Percentiles rank a stretch among this genome's conserved stretches.
Conservation (phyloP, 148 eudicot genomes). For the Pouteria glomerata region DNA sequence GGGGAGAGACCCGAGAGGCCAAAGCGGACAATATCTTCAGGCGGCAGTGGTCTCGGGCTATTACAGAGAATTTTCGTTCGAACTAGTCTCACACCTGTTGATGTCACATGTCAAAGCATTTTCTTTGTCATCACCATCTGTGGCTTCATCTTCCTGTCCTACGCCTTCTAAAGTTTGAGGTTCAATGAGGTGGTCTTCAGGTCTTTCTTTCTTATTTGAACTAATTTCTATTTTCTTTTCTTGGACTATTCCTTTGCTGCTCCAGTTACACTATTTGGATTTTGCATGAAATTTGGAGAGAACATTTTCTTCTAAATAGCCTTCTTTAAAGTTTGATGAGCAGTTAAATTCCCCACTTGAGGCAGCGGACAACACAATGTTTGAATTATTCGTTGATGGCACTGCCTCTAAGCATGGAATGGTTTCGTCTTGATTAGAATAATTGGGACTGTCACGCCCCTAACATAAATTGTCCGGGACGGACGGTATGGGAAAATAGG, state of each 20-base stretch:
- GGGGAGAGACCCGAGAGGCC: too few species aligned
- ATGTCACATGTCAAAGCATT: constrained; percentile 37
- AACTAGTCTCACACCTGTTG: constrained; percentile 40
- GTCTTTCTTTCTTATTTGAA: constrained; percentile 5
- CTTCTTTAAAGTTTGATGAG: constrained; percentile 8
- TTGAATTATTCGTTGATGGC: too few species aligned
- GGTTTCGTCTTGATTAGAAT: too few species aligned
- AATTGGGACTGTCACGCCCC: too few species aligned
- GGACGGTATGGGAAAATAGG: too few species aligned
- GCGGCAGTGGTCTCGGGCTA: too few species aligned
- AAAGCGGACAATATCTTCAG: too few species aligned
- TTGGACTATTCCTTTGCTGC: constrained; percentile 10
- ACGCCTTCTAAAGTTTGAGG: constrained; percentile 17
- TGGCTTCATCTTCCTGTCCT: constrained; percentile 8
- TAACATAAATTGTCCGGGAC: too few species aligned
- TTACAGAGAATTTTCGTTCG: too few species aligned
- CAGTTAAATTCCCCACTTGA: constrained; percentile 12
- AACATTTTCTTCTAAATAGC: constrained; percentile 8
- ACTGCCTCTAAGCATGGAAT: too few species aligned
- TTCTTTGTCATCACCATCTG: constrained; percentile 57
- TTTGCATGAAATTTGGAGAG: constrained; percentile 3
- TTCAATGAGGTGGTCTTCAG: constrained; percentile 11
- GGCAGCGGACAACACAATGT: constrained; percentile 11
- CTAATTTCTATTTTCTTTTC: background rate
- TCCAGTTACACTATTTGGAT: constrained; percentile 8